Conservation (phyloP, 1,139 yeast species). For the Hyphopichia fennica region DNA sequence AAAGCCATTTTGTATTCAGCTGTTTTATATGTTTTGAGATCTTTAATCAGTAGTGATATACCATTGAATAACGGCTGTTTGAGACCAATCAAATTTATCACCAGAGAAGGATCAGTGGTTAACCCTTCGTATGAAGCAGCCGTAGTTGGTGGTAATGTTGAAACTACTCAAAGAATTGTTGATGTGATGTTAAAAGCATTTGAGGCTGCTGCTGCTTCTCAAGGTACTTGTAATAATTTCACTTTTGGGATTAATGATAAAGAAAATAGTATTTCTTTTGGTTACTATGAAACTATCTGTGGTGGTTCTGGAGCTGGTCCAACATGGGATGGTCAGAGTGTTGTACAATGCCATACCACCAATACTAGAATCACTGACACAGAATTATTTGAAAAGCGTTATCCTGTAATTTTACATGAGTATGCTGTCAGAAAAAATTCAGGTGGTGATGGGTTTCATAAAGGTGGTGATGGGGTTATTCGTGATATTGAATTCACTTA, state of each 20-base stretch:
- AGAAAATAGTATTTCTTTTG: conserved; percentile 36
- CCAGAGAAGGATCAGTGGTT: conserved; percentile 69
- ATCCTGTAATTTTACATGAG: conserved; percentile 46
- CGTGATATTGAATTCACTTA: conserved; percentile 48
- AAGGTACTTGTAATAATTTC: conserved; percentile 51
- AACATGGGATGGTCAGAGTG: conserved; percentile 49
- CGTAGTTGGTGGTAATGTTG: conserved; percentile 88
- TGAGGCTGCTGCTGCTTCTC: conserved; percentile 64
- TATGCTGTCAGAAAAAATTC: conserved; percentile 39
- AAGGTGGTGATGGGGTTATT: conserved; percentile 48
- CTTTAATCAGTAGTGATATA: conserved; percentile 72
- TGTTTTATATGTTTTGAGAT: conserved; percentile 72
- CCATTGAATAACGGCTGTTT: conserved; percentile 87
- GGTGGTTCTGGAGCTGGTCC: conserved; percentile 55
- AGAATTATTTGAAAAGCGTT: conserved; percentile 47
- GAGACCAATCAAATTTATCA: conserved; percentile 61
- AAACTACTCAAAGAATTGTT: conserved; percentile 80
- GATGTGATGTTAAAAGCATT: conserved; percentile 79
- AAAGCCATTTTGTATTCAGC: conserved; percentile 81
- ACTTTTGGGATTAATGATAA: conserved; percentile 47
- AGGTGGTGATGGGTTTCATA: conserved; percentile 43
- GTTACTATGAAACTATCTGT: conserved; percentile 51
- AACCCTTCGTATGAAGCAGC: conserved; percentile 78
- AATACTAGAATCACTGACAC: conserved; percentile 51
- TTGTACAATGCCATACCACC: conserved; percentile 50